Evolutionary conservation across 208 protist genomes (phyloP).

Genomic region (Vickermania spadyakhi): DNA sequence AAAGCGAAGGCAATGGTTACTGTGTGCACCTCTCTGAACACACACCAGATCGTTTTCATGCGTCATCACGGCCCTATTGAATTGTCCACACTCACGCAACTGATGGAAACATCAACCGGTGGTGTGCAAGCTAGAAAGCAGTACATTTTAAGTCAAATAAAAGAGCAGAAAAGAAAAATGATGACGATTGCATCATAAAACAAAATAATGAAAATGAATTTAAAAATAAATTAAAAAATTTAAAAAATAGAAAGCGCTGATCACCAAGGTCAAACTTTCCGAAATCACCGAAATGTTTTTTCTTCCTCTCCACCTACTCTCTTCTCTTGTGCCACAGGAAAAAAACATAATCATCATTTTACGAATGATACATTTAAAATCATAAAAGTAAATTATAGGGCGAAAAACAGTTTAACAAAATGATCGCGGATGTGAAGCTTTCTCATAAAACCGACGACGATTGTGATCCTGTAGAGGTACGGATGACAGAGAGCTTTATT

Average conservation of each 20-base stretch:
- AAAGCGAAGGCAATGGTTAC: slow-evolving; percentile 26
- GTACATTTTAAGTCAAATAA: slow-evolving; percentile 37
- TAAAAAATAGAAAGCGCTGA: too few species aligned
- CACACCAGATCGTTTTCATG: slow-evolving; percentile 42
- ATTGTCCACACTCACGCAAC: slow-evolving; percentile 36
- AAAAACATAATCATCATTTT: too few species aligned
- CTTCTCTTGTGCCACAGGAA: too few species aligned
- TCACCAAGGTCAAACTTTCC: too few species aligned
- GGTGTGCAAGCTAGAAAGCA: slow-evolving; percentile 29
- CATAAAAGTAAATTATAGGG: too few species aligned
- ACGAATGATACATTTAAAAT: too few species aligned
- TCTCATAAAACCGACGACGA: too few species aligned
- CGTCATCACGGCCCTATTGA: slow-evolving; percentile 53
- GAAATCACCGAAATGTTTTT: too few species aligned
- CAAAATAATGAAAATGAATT: background rate
- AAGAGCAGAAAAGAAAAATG: slow-evolving; percentile 1
- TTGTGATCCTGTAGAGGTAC: background rate
- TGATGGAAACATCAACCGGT: slow-evolving; percentile 35
- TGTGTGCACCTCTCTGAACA: slow-evolving; percentile 35
- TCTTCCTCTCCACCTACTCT: too few species aligned
- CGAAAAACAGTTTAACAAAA: too few species aligned
- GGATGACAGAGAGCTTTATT: slow-evolving; percentile 54
- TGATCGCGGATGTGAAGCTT: too few species aligned
- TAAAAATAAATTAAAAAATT: too few species aligned
- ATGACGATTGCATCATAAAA: background rate